These are phyloP conservation scores for Nigrospora oryzae DNA, from an alignment of 2,329 filamentous ascomycete genomes.

Conservation along the genomic window DNA sequence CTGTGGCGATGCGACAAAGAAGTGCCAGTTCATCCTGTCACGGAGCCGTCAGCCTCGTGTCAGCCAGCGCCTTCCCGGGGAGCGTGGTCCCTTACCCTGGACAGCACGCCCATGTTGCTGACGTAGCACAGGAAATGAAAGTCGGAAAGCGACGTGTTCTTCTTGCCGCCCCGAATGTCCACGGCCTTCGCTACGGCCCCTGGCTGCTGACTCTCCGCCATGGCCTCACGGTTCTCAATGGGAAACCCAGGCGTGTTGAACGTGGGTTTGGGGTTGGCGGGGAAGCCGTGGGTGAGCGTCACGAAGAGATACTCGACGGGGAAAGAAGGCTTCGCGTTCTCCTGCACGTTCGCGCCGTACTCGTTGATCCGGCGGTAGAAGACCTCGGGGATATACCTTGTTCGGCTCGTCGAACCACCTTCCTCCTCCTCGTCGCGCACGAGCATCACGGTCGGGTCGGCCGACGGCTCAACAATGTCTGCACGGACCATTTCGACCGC, in stretches of 20 bases:
- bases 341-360: slow-evolving; percentile 90
- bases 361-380: slow-evolving; percentile 96
- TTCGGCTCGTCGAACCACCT: slow-evolving; percentile 56
- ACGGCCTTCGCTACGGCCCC: slow-evolving; percentile 60
- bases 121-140: slow-evolving; percentile 93
- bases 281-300: slow-evolving; percentile 94
- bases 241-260: slow-evolving; percentile 73
- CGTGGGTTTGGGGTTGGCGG: slow-evolving; percentile 65
- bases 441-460: slow-evolving; percentile 87
- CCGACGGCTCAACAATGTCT: slow-evolving; percentile 90
- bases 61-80: no score
- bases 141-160: slow-evolving; percentile 65
- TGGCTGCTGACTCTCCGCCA: slow-evolving; percentile 80
- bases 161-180: slow-evolving; percentile 50
- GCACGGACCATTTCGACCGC: slow-evolving; percentile 95
- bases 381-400: slow-evolving; percentile 91
- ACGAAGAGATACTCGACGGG: slow-evolving; percentile 95
- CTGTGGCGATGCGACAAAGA: slow-evolving; percentile 75
- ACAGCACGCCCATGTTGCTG: slow-evolving; percentile 70
- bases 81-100: slow-evolving; percentile 55
- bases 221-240: slow-evolving; percentile 81
- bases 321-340: slow-evolving; percentile 94
- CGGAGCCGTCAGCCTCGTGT: slow-evolving; percentile 1
- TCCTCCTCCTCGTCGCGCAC: slow-evolving; percentile 89
- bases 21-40: slow-evolving; percentile 78